Percentiles rank a stretch among this genome's conserved stretches.
These are phyloP conservation scores for Exophiala xenobiotica DNA, from an alignment of 2,329 filamentous ascomycete species.

Conservation along the genomic window DNA sequence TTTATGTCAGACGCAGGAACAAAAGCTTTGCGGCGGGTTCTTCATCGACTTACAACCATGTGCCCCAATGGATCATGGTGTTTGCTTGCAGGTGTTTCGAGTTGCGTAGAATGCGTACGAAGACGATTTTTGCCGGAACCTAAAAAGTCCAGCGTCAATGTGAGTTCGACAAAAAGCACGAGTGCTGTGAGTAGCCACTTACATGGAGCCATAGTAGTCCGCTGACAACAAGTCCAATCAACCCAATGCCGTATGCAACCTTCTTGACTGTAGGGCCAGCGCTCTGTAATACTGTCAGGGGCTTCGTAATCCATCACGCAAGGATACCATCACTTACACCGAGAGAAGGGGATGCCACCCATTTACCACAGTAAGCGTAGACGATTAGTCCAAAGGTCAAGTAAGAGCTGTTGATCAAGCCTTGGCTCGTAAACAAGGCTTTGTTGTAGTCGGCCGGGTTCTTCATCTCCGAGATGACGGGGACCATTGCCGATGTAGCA, in stretches of 20 bases:
- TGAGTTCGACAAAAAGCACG: constrained; percentile 17
- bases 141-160: constrained; percentile 27
- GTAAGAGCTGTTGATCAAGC: constrained; percentile 48
- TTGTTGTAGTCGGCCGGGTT: constrained; percentile 80
- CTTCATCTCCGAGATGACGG: constrained; percentile 93
- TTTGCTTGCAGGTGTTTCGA: constrained; percentile 54
- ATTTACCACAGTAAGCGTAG: constrained; percentile 49
- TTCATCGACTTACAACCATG: constrained; percentile 46
- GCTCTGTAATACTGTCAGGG: constrained; percentile 28
- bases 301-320: neutral
- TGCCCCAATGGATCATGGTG: constrained; percentile 51
- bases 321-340: constrained; percentile 27
- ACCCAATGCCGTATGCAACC: constrained; percentile 43
- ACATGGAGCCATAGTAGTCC: constrained; percentile 46
- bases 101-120: constrained; percentile 55
- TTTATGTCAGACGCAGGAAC: neutral
- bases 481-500: constrained; percentile 65
- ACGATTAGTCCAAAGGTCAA: constrained; percentile 41
- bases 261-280: constrained; percentile 46
- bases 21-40: no score
- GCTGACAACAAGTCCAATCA: constrained; percentile 39
- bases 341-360: constrained; percentile 48
- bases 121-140: constrained; percentile 56
- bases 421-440: constrained; percentile 72
- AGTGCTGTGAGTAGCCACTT: neutral